phyloP scores from a whole-genome alignment of 2,329 filamentous ascomycete species.

The Penicillium sp. region DNA sequence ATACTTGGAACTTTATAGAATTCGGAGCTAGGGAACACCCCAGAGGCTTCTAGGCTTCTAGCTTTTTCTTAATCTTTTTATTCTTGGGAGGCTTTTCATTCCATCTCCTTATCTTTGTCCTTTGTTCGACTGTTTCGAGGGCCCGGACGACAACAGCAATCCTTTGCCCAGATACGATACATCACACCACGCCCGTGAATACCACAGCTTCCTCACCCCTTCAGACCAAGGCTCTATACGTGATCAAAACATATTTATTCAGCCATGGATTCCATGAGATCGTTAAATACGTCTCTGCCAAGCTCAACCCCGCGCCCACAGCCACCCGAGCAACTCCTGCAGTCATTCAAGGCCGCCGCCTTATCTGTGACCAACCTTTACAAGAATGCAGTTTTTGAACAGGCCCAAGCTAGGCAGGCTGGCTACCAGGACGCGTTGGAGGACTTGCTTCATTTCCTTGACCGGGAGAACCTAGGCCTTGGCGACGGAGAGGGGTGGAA shows the following conservation, averaged over 20 bases:
- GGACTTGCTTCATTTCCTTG: constrained; percentile 81
- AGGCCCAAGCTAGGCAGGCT: constrained; percentile 71
- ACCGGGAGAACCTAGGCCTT: constrained; percentile 76
- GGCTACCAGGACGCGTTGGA: constrained; percentile 95
- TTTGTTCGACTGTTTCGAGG: constrained; percentile 6
- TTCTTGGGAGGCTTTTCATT: not conserved
- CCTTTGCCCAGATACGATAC: not conserved
- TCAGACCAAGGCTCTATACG: not conserved
- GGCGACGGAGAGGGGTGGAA: constrained; percentile 74
- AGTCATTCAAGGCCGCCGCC: constrained; percentile 88
- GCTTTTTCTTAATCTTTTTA: not conserved
- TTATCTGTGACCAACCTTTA: constrained; percentile 95
- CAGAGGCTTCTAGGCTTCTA: not conserved
- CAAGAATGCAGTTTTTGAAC: constrained; percentile 80
- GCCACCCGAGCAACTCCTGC: constrained; percentile 63
- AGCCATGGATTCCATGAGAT: constrained; percentile 65
- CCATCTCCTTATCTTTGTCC: not conserved
- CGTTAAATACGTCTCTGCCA: constrained; percentile 63
- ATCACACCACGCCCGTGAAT: constrained; percentile 3
- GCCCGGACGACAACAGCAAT: not conserved
- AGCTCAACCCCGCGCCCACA: constrained; percentile 49
- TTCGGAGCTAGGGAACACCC: not conserved
- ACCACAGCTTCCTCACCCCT: not conserved
- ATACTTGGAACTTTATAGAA: not conserved
- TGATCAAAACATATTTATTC: not conserved